Conservation (phyloP, 176 grass and related monocot genomes). For the Cymbopogon citratus region DNA sequence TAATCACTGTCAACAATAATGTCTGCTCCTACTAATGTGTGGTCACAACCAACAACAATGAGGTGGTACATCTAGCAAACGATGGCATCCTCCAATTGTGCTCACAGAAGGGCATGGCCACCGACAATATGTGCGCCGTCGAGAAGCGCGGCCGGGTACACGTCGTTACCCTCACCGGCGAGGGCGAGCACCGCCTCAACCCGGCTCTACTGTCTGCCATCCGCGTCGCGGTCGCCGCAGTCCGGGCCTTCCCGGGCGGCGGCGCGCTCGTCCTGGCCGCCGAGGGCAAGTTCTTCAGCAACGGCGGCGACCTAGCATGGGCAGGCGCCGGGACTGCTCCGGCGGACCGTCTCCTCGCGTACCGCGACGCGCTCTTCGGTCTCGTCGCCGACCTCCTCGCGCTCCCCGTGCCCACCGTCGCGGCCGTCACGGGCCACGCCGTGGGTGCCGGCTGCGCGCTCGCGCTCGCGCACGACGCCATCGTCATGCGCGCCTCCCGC, state of each 20-base stretch:
- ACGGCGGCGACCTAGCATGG: constrained; percentile 62
- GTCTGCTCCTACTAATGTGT: too few species aligned
- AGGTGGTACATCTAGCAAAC: too few species aligned
- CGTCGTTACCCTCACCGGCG: too few species aligned
- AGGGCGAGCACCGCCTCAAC: too few species aligned
- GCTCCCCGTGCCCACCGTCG: constrained; percentile 71
- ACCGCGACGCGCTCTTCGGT: neutral
- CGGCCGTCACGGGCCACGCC: constrained; percentile 56
- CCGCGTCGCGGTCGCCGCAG: constrained; percentile 29
- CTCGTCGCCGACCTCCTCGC: constrained; percentile 36
- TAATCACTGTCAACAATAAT: too few species aligned
- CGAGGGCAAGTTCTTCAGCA: constrained; percentile 83
- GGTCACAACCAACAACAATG: too few species aligned
- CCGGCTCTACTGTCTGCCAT: constrained; percentile 33
- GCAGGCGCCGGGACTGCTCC: constrained; percentile 1
- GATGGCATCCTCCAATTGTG: too few species aligned
- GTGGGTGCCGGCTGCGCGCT: constrained; percentile 34
- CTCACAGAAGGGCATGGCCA: too few species aligned
- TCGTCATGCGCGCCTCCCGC: constrained; percentile 57
- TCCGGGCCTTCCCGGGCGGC: neutral
- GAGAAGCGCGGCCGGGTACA: too few species aligned
- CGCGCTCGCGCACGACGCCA: constrained; percentile 50
- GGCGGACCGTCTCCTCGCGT: neutral
- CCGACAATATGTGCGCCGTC: too few species aligned
- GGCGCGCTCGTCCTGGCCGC: constrained; percentile 51